A percentile compares a stretch with the other conserved stretches of the same genome.
These are phyloP conservation scores for Alternaria arbusti DNA, from an alignment of 2,329 filamentous ascomycete genomes.

Conservation along the genomic window DNA sequence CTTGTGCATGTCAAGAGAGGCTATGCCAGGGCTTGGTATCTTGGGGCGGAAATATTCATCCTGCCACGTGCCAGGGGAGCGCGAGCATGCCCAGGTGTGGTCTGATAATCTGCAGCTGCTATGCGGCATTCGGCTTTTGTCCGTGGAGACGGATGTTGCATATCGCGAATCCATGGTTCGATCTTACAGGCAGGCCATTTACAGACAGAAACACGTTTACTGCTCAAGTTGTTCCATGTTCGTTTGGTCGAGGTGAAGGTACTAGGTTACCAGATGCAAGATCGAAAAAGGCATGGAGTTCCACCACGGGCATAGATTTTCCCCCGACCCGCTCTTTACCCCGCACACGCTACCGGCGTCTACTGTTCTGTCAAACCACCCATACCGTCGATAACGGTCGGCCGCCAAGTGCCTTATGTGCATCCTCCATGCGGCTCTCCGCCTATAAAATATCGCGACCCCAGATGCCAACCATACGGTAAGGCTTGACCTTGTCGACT, in stretches of 20 bases:
- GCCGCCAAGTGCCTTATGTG: slow-evolving; percentile 18
- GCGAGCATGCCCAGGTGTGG: background rate
- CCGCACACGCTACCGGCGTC: slow-evolving; percentile 17
- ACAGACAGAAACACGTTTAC: accelerated
- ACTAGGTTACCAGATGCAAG: background rate
- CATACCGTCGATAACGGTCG: slow-evolving; percentile 3
- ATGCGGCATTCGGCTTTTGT: background rate
- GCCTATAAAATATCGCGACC: slow-evolving; percentile 13
- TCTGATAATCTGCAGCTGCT: background rate
- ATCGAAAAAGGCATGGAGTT: background rate
- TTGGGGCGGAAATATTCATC: background rate
- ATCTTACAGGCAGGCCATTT: background rate
- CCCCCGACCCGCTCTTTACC: slow-evolving; percentile 15
- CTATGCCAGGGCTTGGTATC: background rate
- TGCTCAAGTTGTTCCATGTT: background rate
- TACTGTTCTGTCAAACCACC: slow-evolving; percentile 11
- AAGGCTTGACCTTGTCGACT: slow-evolving; percentile 23
- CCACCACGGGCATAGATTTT: slow-evolving; percentile 1
- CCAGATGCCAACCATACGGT: slow-evolving; percentile 18
- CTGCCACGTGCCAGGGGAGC: background rate
- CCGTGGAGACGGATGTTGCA: background rate
- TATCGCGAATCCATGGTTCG: background rate
- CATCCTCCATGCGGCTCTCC: slow-evolving; percentile 6
- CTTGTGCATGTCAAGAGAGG: background rate
- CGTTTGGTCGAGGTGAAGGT: background rate